Conservation (phyloP, 2,329 filamentous ascomycete genomes). For the Orbilia javanica region DNA sequence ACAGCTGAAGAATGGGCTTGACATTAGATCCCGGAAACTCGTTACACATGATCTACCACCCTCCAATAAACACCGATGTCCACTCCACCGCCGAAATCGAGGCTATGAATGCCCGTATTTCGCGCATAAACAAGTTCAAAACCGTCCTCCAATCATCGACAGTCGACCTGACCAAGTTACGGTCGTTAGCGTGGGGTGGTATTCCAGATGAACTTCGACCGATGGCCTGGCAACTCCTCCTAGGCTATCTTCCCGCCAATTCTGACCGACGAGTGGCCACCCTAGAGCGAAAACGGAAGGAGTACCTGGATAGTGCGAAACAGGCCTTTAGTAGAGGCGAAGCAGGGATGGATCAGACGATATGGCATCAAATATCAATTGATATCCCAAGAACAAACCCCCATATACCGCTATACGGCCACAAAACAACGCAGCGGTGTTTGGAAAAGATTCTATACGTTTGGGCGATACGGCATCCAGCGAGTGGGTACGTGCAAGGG, state of each 20-base stretch:
- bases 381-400: slow-evolving; percentile 97
- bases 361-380: slow-evolving; percentile 99
- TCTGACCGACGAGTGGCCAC: slow-evolving; percentile 91
- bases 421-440: slow-evolving; percentile 94
- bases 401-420: slow-evolving; percentile 92
- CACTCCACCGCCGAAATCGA: slow-evolving; percentile 76
- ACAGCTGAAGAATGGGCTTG: slow-evolving; percentile 1
- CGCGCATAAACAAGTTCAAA: slow-evolving; percentile 98
- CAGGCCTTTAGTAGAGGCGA: slow-evolving; percentile 77
- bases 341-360: slow-evolving; percentile 90
- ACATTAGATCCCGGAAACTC: slow-evolving; percentile 84
- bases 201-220: slow-evolving; percentile 94
- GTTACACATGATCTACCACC: slow-evolving; percentile 91
- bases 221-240: slow-evolving; percentile 97
- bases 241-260: slow-evolving; percentile 96
- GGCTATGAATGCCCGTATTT: slow-evolving; percentile 85
- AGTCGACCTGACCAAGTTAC: slow-evolving; percentile 84
- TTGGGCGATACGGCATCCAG: slow-evolving; percentile 97
- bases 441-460: slow-evolving; percentile 95
- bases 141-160: slow-evolving; percentile 91
- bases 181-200: slow-evolving; percentile 91
- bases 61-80: slow-evolving; percentile 78
- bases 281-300: slow-evolving; percentile 92
- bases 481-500: slow-evolving; percentile 96
- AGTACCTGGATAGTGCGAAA: slow-evolving; percentile 91